Evolutionary conservation across 441 rosid species (phyloP).

Genomic region (Euphorbia schlechtendalii): DNA sequence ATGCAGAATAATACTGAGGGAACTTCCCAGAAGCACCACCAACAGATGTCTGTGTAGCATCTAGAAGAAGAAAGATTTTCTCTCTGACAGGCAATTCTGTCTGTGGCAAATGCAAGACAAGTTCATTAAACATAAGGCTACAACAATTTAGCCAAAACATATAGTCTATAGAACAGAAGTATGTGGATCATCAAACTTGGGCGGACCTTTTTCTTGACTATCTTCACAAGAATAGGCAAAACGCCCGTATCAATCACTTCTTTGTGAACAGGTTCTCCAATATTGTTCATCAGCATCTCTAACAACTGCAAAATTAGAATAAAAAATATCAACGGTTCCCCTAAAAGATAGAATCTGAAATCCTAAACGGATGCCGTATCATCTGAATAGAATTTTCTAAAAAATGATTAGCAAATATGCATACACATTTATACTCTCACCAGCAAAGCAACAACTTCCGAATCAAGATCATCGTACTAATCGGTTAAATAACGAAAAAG

Average conservation of each 20-base stretch:
- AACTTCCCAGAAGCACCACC: constrained; percentile 91
- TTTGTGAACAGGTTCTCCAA: constrained; percentile 71
- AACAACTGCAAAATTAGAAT: constrained; percentile 51
- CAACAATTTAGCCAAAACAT: constrained; percentile 11
- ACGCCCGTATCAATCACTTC: constrained; percentile 71
- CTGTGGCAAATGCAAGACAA: constrained; percentile 36
- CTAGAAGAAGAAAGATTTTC: constrained; percentile 90
- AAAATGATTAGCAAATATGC: background rate
- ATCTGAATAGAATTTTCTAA: constrained; percentile 1
- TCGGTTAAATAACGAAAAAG: background rate
- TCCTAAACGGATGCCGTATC: background rate
- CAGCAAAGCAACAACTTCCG: too few relatives aligned
- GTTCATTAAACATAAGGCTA: background rate
- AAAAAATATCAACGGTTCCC: background rate
- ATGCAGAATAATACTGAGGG: constrained; percentile 82
- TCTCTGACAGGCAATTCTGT: constrained; percentile 84
- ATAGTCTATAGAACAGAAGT: too few relatives aligned
- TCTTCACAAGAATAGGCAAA: constrained; percentile 80
- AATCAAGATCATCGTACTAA: constrained; percentile 1
- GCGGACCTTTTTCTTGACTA: constrained; percentile 96
- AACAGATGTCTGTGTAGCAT: constrained; percentile 92
- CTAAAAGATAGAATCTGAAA: constrained; percentile 7
- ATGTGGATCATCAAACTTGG: too few relatives aligned
- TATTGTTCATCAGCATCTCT: constrained; percentile 97
- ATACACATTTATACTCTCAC: too few relatives aligned